Conservation (phyloP, 371 early-diverging fungal species). For the Saksenaea oblongispora region DNA sequence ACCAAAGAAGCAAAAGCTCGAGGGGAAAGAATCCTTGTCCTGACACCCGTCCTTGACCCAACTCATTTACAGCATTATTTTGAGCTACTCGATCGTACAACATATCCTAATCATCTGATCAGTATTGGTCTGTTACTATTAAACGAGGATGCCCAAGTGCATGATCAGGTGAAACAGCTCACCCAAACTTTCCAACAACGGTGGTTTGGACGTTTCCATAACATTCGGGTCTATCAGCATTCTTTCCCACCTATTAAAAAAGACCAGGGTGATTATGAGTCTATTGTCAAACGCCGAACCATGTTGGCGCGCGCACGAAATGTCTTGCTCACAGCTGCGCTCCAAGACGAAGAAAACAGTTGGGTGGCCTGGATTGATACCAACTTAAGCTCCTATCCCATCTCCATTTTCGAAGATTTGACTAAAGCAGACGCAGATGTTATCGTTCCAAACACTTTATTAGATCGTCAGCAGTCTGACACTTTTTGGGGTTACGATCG, state of each 20-base stretch:
- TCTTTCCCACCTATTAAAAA: conserved; percentile 38
- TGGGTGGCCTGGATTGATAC: conserved; percentile 65
- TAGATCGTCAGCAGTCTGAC: conserved; percentile 26
- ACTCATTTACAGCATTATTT: conserved; percentile 45
- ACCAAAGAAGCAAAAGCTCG: conserved; percentile 8
- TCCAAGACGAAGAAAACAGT: conserved; percentile 37
- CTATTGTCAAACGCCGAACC: conserved; percentile 29
- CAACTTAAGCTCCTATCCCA: conserved; percentile 49
- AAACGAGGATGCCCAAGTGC: conserved; percentile 28
- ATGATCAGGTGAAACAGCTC: conserved; percentile 13
- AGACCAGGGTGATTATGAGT: conserved; percentile 7
- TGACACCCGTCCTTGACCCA: conserved; percentile 39
- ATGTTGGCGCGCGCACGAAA: conserved; percentile 57
- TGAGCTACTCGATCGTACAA: conserved; percentile 36
- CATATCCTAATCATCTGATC: conserved; percentile 44
- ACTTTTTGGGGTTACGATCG: conserved; percentile 55
- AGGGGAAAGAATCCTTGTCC: conserved; percentile 26
- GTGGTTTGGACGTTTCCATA: conserved; percentile 31
- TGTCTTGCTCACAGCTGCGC: conserved; percentile 48
- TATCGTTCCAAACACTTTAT: conserved; percentile 58
- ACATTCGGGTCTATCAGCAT: conserved; percentile 43
- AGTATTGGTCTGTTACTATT: conserved; percentile 44
- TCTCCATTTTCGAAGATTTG: conserved; percentile 52
- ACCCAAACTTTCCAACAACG: neutral
- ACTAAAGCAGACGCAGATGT: conserved; percentile 53